phyloP scores from a whole-genome alignment of 2,329 filamentous ascomycete genomes.

The Penicillium sp. region DNA sequence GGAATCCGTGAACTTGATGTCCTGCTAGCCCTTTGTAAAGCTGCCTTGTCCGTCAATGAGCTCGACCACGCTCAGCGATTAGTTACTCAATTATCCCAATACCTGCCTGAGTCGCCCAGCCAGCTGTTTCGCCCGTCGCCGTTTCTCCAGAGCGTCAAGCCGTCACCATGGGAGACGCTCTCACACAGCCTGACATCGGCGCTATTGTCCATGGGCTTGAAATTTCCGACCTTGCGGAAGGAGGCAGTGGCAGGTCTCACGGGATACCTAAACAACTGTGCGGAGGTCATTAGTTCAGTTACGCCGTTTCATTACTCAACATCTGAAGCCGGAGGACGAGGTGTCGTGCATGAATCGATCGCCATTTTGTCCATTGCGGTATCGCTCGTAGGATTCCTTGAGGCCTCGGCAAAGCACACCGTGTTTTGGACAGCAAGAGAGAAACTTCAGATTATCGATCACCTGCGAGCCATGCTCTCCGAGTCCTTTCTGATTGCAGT shows the following conservation, averaged over 20 bases:
- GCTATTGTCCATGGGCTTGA: constrained; percentile 74
- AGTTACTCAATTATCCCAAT: constrained; percentile 74
- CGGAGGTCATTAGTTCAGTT: constrained; percentile 58
- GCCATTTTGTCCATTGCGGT: constrained; percentile 74
- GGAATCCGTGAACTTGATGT: constrained; percentile 89
- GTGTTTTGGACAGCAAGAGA: constrained; percentile 79
- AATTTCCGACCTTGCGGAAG: constrained; percentile 67
- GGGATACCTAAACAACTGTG: constrained; percentile 71
- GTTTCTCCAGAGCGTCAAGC: constrained; percentile 77
- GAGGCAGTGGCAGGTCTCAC: constrained; percentile 66
- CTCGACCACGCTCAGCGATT: constrained; percentile 74
- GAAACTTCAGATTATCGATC: constrained; percentile 69
- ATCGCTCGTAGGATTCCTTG: constrained; percentile 85
- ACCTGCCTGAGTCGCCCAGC: constrained; percentile 78
- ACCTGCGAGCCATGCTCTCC: constrained; percentile 71
- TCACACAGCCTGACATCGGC: constrained; percentile 77
- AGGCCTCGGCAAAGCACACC: constrained; percentile 74
- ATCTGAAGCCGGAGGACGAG: constrained; percentile 47
- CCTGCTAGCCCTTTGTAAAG: constrained; percentile 85
- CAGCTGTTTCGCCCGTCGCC: constrained; percentile 79
- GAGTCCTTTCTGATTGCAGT: constrained; percentile 82
- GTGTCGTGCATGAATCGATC: constrained; percentile 58
- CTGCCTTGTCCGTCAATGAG: constrained; percentile 72
- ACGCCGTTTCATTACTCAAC: constrained; percentile 58
- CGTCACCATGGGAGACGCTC: constrained; percentile 84